These are phyloP conservation scores for Gelatoporia subvermispora DNA, from an alignment of 768 basidiomycete species.

Conservation along the genomic window DNA sequence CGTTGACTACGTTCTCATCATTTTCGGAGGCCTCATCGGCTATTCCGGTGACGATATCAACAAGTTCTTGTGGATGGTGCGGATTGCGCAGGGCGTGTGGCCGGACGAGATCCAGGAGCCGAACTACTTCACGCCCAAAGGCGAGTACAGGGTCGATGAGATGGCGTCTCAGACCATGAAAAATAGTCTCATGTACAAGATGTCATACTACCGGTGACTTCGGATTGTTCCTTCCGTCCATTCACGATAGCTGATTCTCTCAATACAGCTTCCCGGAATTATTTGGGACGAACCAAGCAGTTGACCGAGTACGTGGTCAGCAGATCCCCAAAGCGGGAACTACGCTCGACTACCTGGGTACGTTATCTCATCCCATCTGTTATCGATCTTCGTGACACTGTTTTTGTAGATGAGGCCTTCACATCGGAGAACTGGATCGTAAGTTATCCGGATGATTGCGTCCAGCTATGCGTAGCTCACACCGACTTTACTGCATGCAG, in stretches of 20 bases:
- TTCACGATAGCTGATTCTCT: neutral
- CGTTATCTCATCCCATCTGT: slow-evolving; percentile 3
- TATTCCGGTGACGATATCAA: slow-evolving; percentile 99
- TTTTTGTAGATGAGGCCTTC: slow-evolving; percentile 85
- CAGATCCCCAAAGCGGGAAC: slow-evolving; percentile 71
- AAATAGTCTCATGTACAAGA: slow-evolving; percentile 98
- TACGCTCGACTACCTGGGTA: slow-evolving; percentile 84
- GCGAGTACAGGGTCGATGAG: slow-evolving; percentile 92
- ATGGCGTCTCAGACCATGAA: slow-evolving; percentile 82
- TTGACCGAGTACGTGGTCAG: slow-evolving; percentile 90
- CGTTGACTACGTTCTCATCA: slow-evolving; percentile 94
- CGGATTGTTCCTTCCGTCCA: slow-evolving; percentile 4
- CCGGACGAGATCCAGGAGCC: slow-evolving; percentile 96
- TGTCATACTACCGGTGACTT: slow-evolving; percentile 88
- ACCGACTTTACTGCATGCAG: slow-evolving; percentile 25
- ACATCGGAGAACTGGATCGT: slow-evolving; percentile 99
- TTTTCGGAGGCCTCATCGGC: slow-evolving; percentile 94
- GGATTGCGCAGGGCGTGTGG: slow-evolving; percentile 94
- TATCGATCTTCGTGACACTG: slow-evolving; percentile 3
- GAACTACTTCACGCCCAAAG: slow-evolving; percentile 87
- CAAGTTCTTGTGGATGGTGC: slow-evolving; percentile 99
- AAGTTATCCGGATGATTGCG: slow-evolving; percentile 29
- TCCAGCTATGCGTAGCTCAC: neutral
- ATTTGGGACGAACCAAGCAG: slow-evolving; percentile 68
- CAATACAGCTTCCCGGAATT: slow-evolving; percentile 72